Base-by-base conservation (phyloP, 371 early-diverging fungal genomes). In the Actinomortierella wolfii region DNA sequence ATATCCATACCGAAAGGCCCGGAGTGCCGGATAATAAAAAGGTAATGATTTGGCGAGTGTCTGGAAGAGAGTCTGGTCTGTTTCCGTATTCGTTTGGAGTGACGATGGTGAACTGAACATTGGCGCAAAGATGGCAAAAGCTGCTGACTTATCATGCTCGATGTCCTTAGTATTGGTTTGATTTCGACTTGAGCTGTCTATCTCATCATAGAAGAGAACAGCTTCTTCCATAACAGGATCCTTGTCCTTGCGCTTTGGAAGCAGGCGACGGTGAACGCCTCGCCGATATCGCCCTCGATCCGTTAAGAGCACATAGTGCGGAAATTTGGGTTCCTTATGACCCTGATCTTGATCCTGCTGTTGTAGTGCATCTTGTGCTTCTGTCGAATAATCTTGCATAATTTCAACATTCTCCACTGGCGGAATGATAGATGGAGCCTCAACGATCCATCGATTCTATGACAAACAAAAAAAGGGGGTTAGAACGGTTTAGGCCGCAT, bases 11-110 rank as follows among this genome's bases (percentile, higher is more conserved):
- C 74, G 76, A 57, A 77, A 78, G 23, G 64, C 66, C 42, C 61
- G 67, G 55, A 85, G 88, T 63, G 87, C 87, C 44, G 91, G 92
- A 69, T 92, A 92, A 65, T 86, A 92, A 61, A 89, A 92, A 0
- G 92, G 92, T 18, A 92, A 54, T 1, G 52, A 46, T 0, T 45
- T 23, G 13, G 57, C 51, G 43, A 65, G 23, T 15, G 25, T 50
- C 41, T 61, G 20, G 6, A 59, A 34, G 34, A n/a, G 34, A 34
- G 34, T 34, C 34, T 34, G 34, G 11, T 4, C 7, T 34, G 11
- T 4, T 11, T 34, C 7, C 11, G 7, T 34, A 6, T 4, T 34
- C 34, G 11, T 11, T 34, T 4, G 34, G 34, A 11, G 34, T 34
- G 34, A 6, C 11, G 34, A 34, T 11, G 4, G 34, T 34, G 34